Base-by-base conservation (phyloP, 176 grass and related monocot species). In the Hsuehochloa calcarea region DNA sequence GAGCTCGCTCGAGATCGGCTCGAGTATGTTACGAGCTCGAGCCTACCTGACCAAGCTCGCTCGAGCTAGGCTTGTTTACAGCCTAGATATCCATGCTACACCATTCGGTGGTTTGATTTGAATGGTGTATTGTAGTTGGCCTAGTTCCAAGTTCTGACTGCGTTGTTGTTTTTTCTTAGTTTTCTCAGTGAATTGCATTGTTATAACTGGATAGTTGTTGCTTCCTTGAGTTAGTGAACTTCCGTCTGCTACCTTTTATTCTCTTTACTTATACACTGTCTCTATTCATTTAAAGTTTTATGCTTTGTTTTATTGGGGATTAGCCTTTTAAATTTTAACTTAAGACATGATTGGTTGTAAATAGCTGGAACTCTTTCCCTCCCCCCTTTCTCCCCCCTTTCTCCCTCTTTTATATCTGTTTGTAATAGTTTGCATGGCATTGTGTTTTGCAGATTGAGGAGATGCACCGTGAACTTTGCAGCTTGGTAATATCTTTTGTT, bases 391-490 rank as follows among this genome's bases (percentile, higher is more conserved):
- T 41, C 40, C 10, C 8, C 52, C 37, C 66, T 23, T 27, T 31
- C 49, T 56, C 20, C 19, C 17, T 37, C 17, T 49, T 41, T 0
- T 35, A 74, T 37, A 65, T 51, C 20, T 82, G 25, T 52, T 26
- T 79, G n/a, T 20, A 50, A 64, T 62, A 59, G 45, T 73, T 74
- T 34, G 35, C 34, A 76, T 65, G 45, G 23, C 51, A 39, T 37
- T 67, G 19, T 38, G 4, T 81, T 72, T 75, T 88, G 13, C 91
- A 96, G 91, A 91, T 96, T 86, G 94, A 96, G 54, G 94, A 93
- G 75, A 93, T 91, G 89, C 94, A 96, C 69, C 74, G 78, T 44
- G 87, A 86, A 20, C 84, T 96, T 74, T 96, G 94, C 79, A 88
- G 84, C 75, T 88, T 96, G 82, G 87, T 93, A 47, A 91, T 96